Evolutionary conservation across 2,329 filamentous ascomycete species (phyloP), one percentile per base, ranked within the genome.

Genomic region (Aspergillus arachidicola): DNA sequence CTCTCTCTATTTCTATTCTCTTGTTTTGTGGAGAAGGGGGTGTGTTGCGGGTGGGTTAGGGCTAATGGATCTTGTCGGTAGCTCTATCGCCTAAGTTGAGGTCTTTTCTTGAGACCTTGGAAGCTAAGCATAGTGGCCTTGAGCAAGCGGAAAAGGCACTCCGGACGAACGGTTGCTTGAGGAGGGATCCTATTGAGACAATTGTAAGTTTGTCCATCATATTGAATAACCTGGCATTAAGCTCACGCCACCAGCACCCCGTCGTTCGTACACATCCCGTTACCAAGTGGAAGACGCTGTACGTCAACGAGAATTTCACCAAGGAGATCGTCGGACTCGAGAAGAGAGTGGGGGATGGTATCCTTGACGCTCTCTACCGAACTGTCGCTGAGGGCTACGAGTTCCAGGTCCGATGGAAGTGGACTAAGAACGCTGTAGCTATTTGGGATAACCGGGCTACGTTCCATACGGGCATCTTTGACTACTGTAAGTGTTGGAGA

Each of bases 271-370:
- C 45, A 12, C 45, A 48, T 12, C 45, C 45, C 23, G 45, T 48
- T 14, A 78, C 76, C 0, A 74, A 74, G 0, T 61, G 72, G 46
- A 76, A 77, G 57, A 71, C 74, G 2, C 66, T 78, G 2, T 78
- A 72, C 48, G 73, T 78, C 41, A 78, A 78, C 57, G 63, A 66
- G 1, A 73, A 69, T 30, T 76, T 75, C 61, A 76, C 72, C 21
- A 71, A 70, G 34, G 56, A 63, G 9, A 66, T 66, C 6, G 11
- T 66, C 16, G 64, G 62, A 0, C 41, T 64, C 1, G 58, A 66
- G 51, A 63, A 60, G 38, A 46, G 58, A 32, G 48, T 64, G 12
- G 61, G 59, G 3, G 62, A 67, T 23, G 56, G 54, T 0, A 59
- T 66, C 4, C 48, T 51, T 9, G 59, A 66, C 26, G 30, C 50